These are phyloP conservation scores for Daldinia sp. DNA, from an alignment of 2,329 filamentous ascomycete species.

Conservation along the genomic window DNA sequence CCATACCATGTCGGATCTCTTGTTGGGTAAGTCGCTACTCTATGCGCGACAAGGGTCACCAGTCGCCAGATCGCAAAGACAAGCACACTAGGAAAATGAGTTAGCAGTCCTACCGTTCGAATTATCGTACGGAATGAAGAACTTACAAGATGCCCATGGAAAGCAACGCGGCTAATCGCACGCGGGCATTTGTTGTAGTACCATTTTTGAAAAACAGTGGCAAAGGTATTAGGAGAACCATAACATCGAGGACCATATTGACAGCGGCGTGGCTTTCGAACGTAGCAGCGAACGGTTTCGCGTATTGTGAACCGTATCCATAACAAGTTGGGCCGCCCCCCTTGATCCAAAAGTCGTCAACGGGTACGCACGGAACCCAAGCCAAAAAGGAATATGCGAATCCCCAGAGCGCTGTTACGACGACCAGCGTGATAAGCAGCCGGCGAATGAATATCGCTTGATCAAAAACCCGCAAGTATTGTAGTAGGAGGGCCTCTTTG, in stretches of 20 bases:
- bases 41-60: conserved; percentile 43
- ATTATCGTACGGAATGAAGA: neutral
- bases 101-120: neutral
- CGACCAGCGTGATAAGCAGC: conserved; percentile 38
- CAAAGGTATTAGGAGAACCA: conserved; percentile 47
- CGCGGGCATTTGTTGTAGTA: conserved; percentile 34
- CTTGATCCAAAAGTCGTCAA: conserved; percentile 36
- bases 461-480: conserved; percentile 43
- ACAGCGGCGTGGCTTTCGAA: conserved; percentile 47
- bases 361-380: conserved; percentile 46
- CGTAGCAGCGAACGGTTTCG: conserved; percentile 43
- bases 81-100: conserved; percentile 35
- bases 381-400: conserved; percentile 44
- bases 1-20: conserved; percentile 49
- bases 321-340: conserved; percentile 40
- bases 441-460: conserved; percentile 31
- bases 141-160: conserved; percentile 46
- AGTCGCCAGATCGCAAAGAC: conserved; percentile 47
- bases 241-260: conserved; percentile 48
- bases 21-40: conserved; percentile 44
- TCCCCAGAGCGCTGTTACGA: conserved; percentile 46
- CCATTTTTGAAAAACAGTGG: conserved; percentile 45
- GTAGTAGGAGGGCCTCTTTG: conserved; percentile 42
- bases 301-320: conserved; percentile 44
- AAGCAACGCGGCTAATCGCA: conserved; percentile 44